phyloP scores from a whole-genome alignment of 441 rosid species.

The Croton laevigatus region DNA sequence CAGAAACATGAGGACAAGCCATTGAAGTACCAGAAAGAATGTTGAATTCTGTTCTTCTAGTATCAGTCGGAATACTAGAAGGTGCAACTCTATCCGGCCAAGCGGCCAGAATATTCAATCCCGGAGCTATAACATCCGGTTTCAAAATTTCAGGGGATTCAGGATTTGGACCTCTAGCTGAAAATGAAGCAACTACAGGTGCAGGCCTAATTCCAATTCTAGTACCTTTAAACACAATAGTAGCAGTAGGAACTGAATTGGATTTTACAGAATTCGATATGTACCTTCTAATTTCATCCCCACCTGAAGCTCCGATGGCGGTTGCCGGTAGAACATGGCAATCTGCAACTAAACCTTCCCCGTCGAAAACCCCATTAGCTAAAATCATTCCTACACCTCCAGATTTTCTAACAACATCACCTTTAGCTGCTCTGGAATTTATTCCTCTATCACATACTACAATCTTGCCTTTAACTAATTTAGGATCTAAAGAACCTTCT shows the following conservation, averaged over 20 bases:
- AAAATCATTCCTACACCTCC: slow-evolving; percentile 83
- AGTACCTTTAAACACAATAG: slow-evolving; percentile 67
- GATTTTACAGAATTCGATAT: slow-evolving; percentile 43
- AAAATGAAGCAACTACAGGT: slow-evolving; percentile 76
- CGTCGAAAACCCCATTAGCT: slow-evolving; percentile 71
- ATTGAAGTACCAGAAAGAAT: slow-evolving; percentile 81
- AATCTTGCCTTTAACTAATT: slow-evolving; percentile 55
- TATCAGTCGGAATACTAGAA: slow-evolving; percentile 56
- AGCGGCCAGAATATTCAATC: slow-evolving; percentile 71
- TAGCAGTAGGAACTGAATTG: slow-evolving; percentile 40
- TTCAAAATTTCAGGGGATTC: slow-evolving; percentile 66
- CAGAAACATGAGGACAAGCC: slow-evolving; percentile 84
- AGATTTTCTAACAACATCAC: slow-evolving; percentile 69
- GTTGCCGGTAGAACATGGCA: slow-evolving; percentile 73
- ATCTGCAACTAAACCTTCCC: slow-evolving; percentile 80
- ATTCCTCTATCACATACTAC: slow-evolving; percentile 76
- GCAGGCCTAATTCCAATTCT: slow-evolving; percentile 68
- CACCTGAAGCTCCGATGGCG: slow-evolving; percentile 64
- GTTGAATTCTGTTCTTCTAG: slow-evolving; percentile 61
- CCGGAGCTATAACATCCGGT: slow-evolving; percentile 81
- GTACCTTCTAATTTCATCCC: slow-evolving; percentile 53
- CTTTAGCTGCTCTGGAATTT: slow-evolving; percentile 67
- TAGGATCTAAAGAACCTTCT: slow-evolving; percentile 61
- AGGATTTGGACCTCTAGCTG: slow-evolving; percentile 77
- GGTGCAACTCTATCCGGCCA: slow-evolving; percentile 76